These are phyloP conservation scores for Mixia osmundae DNA, from an alignment of 1,284 basidiomycete genomes.

Conservation along the genomic window DNA sequence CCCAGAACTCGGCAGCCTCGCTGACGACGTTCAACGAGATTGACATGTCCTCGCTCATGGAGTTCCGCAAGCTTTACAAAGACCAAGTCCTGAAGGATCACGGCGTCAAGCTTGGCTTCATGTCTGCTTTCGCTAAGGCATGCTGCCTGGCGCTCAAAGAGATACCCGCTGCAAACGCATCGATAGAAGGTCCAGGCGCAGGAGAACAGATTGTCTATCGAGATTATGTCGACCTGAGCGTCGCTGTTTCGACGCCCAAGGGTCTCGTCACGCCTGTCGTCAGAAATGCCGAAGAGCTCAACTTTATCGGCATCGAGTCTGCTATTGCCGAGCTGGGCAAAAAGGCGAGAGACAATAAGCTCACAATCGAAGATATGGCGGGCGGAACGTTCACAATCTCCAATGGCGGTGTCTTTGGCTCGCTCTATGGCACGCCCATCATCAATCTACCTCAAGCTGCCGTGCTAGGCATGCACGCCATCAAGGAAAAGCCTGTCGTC, in stretches of 20 bases:
- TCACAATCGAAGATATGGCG: slow-evolving; percentile 77
- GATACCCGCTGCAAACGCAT: slow-evolving; percentile 82
- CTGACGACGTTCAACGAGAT: slow-evolving; percentile 99
- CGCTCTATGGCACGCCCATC: slow-evolving; percentile 73
- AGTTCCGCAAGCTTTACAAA: slow-evolving; percentile 88
- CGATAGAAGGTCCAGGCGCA: slow-evolving; percentile 39
- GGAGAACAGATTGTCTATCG: slow-evolving; percentile 85
- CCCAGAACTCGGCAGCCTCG: slow-evolving; percentile 89
- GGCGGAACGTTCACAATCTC: slow-evolving; percentile 98
- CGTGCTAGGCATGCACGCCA: slow-evolving; percentile 89
- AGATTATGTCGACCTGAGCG: slow-evolving; percentile 80
- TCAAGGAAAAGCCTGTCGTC: slow-evolving; percentile 84
- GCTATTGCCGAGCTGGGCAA: slow-evolving; percentile 73
- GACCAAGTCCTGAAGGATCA: slow-evolving; percentile 75
- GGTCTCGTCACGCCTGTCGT: slow-evolving; percentile 92
- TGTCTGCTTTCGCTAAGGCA: slow-evolving; percentile 89
- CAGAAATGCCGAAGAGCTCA: slow-evolving; percentile 67
- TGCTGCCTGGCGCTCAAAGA: slow-evolving; percentile 66
- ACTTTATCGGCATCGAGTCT: slow-evolving; percentile 74
- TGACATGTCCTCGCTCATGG: slow-evolving; percentile 90
- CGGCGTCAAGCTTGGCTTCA: slow-evolving; percentile 93
- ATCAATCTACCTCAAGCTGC: slow-evolving; percentile 92
- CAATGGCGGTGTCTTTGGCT: slow-evolving; percentile 96
- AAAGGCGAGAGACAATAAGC: slow-evolving; percentile 87
- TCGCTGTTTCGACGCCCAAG: slow-evolving; percentile 93